Base-by-base conservation (phyloP, 345 rosid genomes). In the Pistacia integerrima region DNA sequence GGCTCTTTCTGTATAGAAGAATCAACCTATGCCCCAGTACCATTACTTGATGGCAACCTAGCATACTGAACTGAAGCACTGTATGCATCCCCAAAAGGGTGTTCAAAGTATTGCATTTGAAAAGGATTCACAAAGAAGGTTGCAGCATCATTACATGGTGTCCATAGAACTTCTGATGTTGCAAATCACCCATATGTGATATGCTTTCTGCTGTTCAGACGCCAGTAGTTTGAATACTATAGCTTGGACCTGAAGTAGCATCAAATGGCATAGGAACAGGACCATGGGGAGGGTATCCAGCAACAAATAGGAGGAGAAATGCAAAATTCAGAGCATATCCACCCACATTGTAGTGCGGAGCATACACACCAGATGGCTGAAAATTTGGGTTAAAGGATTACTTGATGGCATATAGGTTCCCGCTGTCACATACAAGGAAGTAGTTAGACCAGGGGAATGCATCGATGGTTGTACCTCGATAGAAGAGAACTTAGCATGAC, bases 281-380 rank as follows among this genome's bases (percentile, higher is more conserved):
- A 85, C 88, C 87, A 69, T 89, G 97, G 64, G 96, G 85, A 64
- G 96, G 86, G 76, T 88, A 94, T 74, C 94, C 89, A 77, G 92
- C 78, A 84, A 91, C 79, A 80, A 82, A 89, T 6, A 92, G 91
- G 46, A 97, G 92, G 73, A 82, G 74, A 65, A 84, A 78, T 12
- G 90, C 75, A 60, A 97, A 88, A 73, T 74, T 85, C 67, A 91
- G 62, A 66, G 97, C 80, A 80, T 89, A 93, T 20, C 94, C 90
- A 69, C 94, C 84, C 22, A 83, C 59, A 70, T 84, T 79, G 75
- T 87, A 90, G 60, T 87, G 97, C 38, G 89, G 90, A 78, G 90
- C 52, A 89, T 86, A 93, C 70, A 93, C 67, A 61, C 94, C 86
- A 67, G 93, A 80, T 67, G 92, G 85, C 76, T 88, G 98, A 83